Evolutionary conservation across 129 eudicot species (phyloP).

Genomic region (Erigeron canadensis): DNA sequence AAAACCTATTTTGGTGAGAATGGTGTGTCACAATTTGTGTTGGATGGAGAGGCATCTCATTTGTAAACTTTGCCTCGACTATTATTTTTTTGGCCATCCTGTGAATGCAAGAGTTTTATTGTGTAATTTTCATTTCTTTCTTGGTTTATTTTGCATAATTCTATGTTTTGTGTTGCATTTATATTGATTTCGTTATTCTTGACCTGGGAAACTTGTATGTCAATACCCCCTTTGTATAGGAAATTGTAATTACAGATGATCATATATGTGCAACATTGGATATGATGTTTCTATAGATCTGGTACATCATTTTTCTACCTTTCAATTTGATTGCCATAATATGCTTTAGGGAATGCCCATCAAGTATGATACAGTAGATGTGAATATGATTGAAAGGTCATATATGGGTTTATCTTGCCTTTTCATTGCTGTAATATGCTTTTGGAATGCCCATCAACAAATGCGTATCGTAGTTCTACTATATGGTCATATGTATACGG

Average conservation of each 20-base stretch:
- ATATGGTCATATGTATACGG: too few species aligned
- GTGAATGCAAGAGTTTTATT: not conserved
- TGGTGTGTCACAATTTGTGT: slow-evolving; percentile 9
- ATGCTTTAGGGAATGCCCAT: not conserved
- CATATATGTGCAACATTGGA: not conserved
- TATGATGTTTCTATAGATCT: not conserved
- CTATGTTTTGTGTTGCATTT: not conserved
- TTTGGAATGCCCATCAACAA: not conserved
- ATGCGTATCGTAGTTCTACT: too few species aligned
- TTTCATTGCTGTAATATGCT: not conserved
- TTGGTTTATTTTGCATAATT: not conserved
- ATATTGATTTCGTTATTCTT: not conserved
- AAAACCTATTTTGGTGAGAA: slow-evolving; percentile 10
- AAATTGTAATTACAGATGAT: not conserved
- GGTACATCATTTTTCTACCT: not conserved
- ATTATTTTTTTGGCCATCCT: slow-evolving; percentile 10
- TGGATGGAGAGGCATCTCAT: not conserved
- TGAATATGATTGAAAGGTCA: too few species aligned
- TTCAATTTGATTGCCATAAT: not conserved
- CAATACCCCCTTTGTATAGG: too few species aligned
- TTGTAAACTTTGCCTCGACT: slow-evolving; percentile 6
- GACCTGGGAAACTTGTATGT: too few species aligned
- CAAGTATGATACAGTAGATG: too few species aligned
- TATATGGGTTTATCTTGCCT: too few species aligned
- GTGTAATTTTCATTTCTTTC: not conserved